Evolutionary conservation across 2,329 filamentous ascomycete genomes (phyloP), one percentile per base, ranked within the genome.

Genomic region (Penicillium nordicum): DNA sequence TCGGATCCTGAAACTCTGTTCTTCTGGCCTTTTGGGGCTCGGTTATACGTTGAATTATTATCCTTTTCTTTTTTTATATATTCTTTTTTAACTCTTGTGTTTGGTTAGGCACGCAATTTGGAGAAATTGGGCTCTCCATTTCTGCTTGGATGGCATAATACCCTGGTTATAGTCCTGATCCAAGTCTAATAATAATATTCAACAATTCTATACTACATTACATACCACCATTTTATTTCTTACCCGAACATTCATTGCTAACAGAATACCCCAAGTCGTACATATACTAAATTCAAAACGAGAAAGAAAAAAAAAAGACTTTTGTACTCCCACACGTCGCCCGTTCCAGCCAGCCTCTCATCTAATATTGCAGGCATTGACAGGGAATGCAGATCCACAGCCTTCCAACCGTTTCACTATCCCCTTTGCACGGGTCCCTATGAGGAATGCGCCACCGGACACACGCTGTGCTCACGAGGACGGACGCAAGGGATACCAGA

Each of bases 401-500:
- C 36, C 16, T 47, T 47, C 14, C 52, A 49, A 50, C 48, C 40
- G 46, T 55, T 50, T 34, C 40, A 32, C 29, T 29, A 29, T 36
- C 23, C 34, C 42, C 57, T 36, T 46, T 29, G 45, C 55, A 53
- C 37, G 49, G 49, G 40, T 49, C 25, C 29, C 40, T 34, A 38
- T 55, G 53, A 58, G 48, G 59, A 60, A 62, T 58, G 53, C 56
- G 62, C 62, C 58, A 63, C 59, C 14, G 44, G 14, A 37, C 50
- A 57, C 43, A 55, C 53, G 53, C 48, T n/a, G 41, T 55, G 38
- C 48, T 60, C 62, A 64, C 62, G 62, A 64, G 63, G 62, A 50
- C 50, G 29, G 14, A 63, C 46, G 62, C 62, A 65, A 64, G 63
- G 63, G 59, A 57, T 43, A n/a, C 25, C 23, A 41, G n/a, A 41